Evolutionary conservation across 2,329 filamentous ascomycete species (phyloP), one percentile per base, ranked within the genome.

Genomic region (Coniochaeta sp.): DNA sequence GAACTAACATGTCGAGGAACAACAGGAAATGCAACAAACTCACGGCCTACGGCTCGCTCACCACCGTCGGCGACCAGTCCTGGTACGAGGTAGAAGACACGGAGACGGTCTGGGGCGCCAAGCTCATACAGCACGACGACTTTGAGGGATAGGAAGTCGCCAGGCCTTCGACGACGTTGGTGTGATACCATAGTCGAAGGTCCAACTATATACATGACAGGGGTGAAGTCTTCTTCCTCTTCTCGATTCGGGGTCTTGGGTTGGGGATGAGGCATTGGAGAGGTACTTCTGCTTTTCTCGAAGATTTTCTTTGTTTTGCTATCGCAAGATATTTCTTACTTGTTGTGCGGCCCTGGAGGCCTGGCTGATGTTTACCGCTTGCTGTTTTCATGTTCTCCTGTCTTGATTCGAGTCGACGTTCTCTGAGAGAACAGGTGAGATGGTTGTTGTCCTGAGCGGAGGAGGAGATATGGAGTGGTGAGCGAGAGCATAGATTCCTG

Each of bases 21-120:
- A 16, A 46, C 46, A 69, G 66, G 51, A 72, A 67, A 55, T 77
- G 74, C 60, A 68, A 66, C 53, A 66, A 60, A 4, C 63, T 77
- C 47, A 65, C 71, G 7, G 68, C 75, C 5, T 75, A 76, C 52
- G 71, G 72, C 33, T 74, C 71, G 2, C 57, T 77, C 52, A 76
- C 72, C 0, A 67, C 76, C 26, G 70, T 77, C 32, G 74, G 74
- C 42, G 63, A 67, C 32, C 62, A 68, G 45, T 77, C 73, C 27
- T 66, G 60, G 51, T 77, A 74, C 50, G 63, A 67, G 40, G 71
- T 67, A 3, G 68, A 71, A n/a, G 68, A 70, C 33, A 62, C 65
- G 4, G 70, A 76, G 56, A 67, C 69, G 46, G 63, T 77, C 6
- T 67, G 67, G 49, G 74, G 74, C 3, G 65, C 71, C 4, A 72